Base-by-base conservation (phyloP, 2,329 filamentous ascomycete genomes). In the Metarhizium robertsii region DNA sequence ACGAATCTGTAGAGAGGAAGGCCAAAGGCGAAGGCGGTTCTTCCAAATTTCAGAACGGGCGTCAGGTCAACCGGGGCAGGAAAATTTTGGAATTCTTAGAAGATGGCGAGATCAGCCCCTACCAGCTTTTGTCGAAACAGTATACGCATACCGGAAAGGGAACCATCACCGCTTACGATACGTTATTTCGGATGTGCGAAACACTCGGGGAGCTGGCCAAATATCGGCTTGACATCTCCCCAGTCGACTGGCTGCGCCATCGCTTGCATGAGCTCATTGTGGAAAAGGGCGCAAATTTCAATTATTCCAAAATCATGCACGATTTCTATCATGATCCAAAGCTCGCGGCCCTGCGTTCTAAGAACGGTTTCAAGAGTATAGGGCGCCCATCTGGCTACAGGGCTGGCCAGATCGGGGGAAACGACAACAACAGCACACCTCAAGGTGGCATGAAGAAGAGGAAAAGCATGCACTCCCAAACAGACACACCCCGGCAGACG, bases 281-380 rank as follows among this genome's bases (percentile, higher is more conserved):
- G 50, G 59, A 68, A 18, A 66, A 75, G 43, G 77, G 77, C 1
- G 61, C 74, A 2, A 69, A 69, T 16, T 83, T 83, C 61, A 80
- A 75, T 61, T 66, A 83, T 20, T 73, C 74, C 48, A 75, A 73
- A 61, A 77, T 73, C 2, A 73, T 79, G 1, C 75, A 79, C 53
- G 74, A 79, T 60, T 73, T 83, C 20, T 84, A 83, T 58, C 78
- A 80, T 59, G 80, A 84, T 60, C 66, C 69, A 0, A 82, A 81
- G 62, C 66, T 83, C 1, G 70, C 73, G 14, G 65, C 69, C 1
- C 66, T 83, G 8, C 73, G 80, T 7, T 66, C 69, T 29, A 78
- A 79, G 66, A 76, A 78, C 56, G 80, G 80, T 0, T 81, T 77
- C 57, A 78, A 79, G 51, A 82, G 79, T 59, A 82, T 83, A 6